These are phyloP conservation scores for Penicillium glabrum DNA, from an alignment of 2,329 filamentous ascomycete genomes.

Conservation along the genomic window DNA sequence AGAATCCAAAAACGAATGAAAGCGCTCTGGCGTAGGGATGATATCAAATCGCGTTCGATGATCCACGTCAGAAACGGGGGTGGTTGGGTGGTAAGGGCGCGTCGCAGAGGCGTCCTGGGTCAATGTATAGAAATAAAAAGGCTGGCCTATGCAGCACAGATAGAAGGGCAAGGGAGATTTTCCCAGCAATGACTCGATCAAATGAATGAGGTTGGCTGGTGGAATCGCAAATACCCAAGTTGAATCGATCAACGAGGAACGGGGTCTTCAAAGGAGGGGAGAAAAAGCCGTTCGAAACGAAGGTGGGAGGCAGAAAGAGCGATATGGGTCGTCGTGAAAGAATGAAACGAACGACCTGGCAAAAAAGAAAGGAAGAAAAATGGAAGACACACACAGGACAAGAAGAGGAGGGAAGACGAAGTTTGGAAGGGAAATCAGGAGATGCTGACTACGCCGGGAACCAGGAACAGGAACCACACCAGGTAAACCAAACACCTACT, in stretches of 20 bases:
- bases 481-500: constrained; percentile 2
- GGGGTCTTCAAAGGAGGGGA: constrained; percentile 11
- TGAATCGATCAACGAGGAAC: constrained; percentile 27
- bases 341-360: constrained; percentile 51
- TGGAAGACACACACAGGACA: constrained; percentile 21
- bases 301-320: constrained; percentile 29
- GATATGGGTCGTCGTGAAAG: constrained; percentile 51
- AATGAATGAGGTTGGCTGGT: constrained; percentile 9
- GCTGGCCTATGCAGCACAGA: constrained; percentile 41
- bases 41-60: constrained; percentile 16
- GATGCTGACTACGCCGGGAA: constrained; percentile 22
- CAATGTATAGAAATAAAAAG: constrained; percentile 27
- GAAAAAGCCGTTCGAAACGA: constrained; percentile 32
- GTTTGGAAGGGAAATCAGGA: constrained; percentile 22
- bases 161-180: constrained; percentile 21
- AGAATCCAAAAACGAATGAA: constrained; percentile 28
- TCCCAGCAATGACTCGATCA: constrained; percentile 6
- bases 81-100: constrained; percentile 30
- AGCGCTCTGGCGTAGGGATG: constrained; percentile 24
- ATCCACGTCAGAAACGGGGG: constrained; percentile 26
- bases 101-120: constrained; percentile 36
- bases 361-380: constrained; percentile 32
- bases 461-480: constrained; percentile 1
- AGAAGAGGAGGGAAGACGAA: constrained; percentile 21
- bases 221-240: constrained; percentile 22